These are phyloP conservation scores for Inga laurina DNA, from an alignment of 306 rosid genomes.

Conservation along the genomic window DNA sequence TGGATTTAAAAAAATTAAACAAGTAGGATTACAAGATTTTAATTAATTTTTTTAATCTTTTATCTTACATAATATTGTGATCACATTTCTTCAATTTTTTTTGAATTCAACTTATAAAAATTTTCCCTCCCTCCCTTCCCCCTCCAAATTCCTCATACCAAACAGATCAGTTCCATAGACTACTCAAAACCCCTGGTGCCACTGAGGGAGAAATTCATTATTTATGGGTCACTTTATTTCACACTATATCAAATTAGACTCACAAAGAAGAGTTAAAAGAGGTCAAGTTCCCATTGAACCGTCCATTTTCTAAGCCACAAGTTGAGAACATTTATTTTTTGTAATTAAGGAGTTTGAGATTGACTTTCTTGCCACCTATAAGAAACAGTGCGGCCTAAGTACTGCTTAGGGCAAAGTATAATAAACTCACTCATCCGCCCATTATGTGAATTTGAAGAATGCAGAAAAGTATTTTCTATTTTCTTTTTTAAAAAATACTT, in stretches of 20 bases:
- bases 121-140: no score
- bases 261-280: neutral
- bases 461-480: neutral
- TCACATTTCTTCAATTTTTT: no score
- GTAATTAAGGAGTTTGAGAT: neutral
- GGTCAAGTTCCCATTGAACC: neutral
- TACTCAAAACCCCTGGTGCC: neutral
- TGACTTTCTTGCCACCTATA: conserved; percentile 2
- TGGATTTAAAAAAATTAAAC: no score
- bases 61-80: no score
- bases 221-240: neutral
- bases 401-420: neutral
- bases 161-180: neutral
- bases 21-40: no score
- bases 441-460: neutral
- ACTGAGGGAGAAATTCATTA: neutral
- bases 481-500: neutral
- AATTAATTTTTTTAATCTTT: no score
- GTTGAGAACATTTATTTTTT: neutral
- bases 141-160: no score
- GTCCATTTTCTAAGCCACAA: neutral
- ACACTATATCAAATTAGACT: neutral
- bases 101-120: no score
- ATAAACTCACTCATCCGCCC: neutral
- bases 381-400: neutral